phyloP scores from a whole-genome alignment of 495 filamentous ascomycete species.

The Penicillium crystallinum region DNA sequence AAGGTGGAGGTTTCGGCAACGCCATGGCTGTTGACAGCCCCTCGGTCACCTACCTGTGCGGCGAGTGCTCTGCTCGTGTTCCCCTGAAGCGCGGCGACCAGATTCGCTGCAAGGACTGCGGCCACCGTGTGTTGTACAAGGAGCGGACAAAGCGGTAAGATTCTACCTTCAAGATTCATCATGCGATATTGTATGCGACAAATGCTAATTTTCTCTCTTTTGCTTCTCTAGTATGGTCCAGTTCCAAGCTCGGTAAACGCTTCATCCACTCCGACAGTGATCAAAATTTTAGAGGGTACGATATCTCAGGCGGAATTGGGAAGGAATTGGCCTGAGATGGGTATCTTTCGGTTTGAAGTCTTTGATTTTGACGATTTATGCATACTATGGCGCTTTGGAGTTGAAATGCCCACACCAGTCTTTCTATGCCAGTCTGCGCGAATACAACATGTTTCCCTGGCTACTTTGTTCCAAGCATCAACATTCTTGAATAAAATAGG shows the following conservation, averaged over 20 bases:
- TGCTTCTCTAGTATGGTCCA: constrained; percentile 75
- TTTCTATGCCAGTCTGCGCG: constrained; percentile 1
- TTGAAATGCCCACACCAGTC: constrained; percentile 7
- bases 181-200: constrained; percentile 3
- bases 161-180: not conserved
- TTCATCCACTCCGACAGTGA: not conserved
- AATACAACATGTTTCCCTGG: not conserved
- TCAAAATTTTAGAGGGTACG: not conserved
- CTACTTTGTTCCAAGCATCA: not conserved
- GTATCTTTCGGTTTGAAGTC: constrained; percentile 6
- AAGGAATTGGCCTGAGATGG: constrained; percentile 4
- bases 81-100: constrained; percentile 76
- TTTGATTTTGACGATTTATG: constrained; percentile 19
- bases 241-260: constrained; percentile 78
- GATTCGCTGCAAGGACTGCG: constrained; percentile 94
- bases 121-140: constrained; percentile 95
- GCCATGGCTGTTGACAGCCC: constrained; percentile 30
- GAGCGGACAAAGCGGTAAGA: constrained; percentile 92
- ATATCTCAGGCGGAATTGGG: constrained; percentile 8
- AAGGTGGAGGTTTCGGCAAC: constrained; percentile 19
- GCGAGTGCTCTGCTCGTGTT: constrained; percentile 83
- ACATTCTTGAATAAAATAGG: not conserved
- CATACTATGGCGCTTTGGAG: constrained; percentile 32
- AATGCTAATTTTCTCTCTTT: constrained; percentile 11
- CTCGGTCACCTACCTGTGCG: constrained; percentile 81